A percentile compares a stretch with the other conserved stretches of the same genome.
These are phyloP conservation scores for Monotropa hypopitys DNA, from an alignment of 179 eudicot species.

Conservation along the genomic window DNA sequence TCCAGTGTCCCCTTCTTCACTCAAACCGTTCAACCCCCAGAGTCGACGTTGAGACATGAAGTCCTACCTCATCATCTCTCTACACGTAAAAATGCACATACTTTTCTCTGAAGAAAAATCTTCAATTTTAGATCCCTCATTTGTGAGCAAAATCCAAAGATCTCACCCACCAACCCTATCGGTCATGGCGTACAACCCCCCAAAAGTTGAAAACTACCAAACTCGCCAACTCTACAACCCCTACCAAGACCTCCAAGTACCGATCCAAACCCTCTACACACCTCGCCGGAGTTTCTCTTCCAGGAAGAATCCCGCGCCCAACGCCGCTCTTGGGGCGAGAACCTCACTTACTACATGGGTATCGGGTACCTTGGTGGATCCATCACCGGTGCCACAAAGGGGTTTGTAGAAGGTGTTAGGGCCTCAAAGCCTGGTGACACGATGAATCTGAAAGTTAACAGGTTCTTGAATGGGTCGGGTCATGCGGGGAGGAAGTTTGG, in stretches of 20 bases:
- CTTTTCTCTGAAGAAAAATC: background rate
- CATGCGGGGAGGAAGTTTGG: slow-evolving; percentile 52
- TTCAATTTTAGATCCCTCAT: background rate
- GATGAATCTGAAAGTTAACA: slow-evolving; percentile 39
- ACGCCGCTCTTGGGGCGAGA: slow-evolving; percentile 43
- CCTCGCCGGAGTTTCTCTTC: slow-evolving; percentile 51
- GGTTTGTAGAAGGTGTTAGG: slow-evolving; percentile 27
- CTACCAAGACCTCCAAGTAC: slow-evolving; percentile 36
- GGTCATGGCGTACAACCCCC: slow-evolving; percentile 17
- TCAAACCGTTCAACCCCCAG: background rate
- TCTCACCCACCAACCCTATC: background rate
- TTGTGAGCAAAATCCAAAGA: background rate
- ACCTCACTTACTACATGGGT: slow-evolving; percentile 50
- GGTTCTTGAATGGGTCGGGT: slow-evolving; percentile 66
- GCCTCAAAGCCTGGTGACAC: slow-evolving; percentile 46
- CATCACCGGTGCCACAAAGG: slow-evolving; percentile 37
- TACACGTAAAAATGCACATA: background rate
- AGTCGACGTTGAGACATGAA: slow-evolving; percentile 1
- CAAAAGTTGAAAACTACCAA: background rate
- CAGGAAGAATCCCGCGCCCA: slow-evolving; percentile 33
- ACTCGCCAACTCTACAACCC: slow-evolving; percentile 53
- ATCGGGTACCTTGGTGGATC: slow-evolving; percentile 37
- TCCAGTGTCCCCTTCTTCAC: background rate
- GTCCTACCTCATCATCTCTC: background rate
- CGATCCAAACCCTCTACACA: slow-evolving; percentile 31